Evolutionary conservation across 1,284 basidiomycete species (phyloP).

Genomic region (Pisolithus thermaeus): DNA sequence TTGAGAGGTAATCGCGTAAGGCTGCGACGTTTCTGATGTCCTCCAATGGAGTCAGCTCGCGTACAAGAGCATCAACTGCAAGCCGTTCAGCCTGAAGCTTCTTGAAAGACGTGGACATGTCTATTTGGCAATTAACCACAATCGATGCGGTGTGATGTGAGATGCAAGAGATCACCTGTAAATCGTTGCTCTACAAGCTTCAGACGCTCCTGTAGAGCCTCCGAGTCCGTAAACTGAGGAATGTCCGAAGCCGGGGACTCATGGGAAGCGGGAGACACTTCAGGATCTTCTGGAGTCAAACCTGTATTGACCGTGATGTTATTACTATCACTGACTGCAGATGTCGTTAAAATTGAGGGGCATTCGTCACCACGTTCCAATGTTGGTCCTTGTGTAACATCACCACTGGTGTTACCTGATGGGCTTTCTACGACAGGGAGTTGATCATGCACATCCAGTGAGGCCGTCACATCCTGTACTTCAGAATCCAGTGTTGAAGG

Average conservation of each 20-base stretch:
- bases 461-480: too few species aligned
- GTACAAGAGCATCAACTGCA: constrained; percentile 63
- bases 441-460: too few species aligned
- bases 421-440: neutral
- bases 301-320: neutral
- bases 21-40: constrained; percentile 60
- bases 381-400: neutral
- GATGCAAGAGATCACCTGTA: constrained; percentile 40
- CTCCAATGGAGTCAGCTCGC: constrained; percentile 70
- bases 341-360: neutral
- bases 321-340: neutral
- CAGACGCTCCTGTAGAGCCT: constrained; percentile 56
- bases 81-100: constrained; percentile 63
- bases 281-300: neutral
- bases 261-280: neutral
- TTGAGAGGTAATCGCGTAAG: constrained; percentile 69
- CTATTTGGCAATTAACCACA: constrained; percentile 32
- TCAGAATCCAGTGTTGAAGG: neutral
- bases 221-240: constrained; percentile 35
- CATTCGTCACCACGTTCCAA: neutral
- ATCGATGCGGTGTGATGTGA: neutral
- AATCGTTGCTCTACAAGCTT: constrained; percentile 69
- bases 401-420: neutral
- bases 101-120: constrained; percentile 73
- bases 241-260: constrained; percentile 1